Base-by-base conservation (phyloP, 2,329 filamentous ascomycete species). In the Beauveria pseudobassiana region DNA sequence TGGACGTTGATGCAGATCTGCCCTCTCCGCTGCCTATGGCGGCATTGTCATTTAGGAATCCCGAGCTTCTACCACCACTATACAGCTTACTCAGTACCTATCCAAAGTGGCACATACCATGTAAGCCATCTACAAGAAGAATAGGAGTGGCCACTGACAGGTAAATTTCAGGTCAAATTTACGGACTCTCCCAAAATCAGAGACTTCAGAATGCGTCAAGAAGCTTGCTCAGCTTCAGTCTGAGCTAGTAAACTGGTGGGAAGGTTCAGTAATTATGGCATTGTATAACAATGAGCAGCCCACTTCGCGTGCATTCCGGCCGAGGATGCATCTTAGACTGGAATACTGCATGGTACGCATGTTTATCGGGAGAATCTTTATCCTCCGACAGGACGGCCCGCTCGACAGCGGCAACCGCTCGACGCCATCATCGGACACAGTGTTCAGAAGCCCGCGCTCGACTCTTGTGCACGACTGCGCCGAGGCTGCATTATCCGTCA, bases 321-420 rank as follows among this genome's bases (percentile, higher is more conserved):
- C 77, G 5, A 78, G 79, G 49, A 76, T 80, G 45, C 81, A 83
- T 61, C 69, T 83, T 9, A 77, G 78, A 60, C 72, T 83, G 3
- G 80, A 82, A 63, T 82, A 82, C 66, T 81, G 80, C 65, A 73
- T 82, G 49, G 75, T 80, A 3, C 75, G 80, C 49, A 80, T 83
- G 67, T 83, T 82, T 63, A 76, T 81, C 57, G 81, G 81, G 18
- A 77, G 81, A 2, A 78, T 79, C 2, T 83, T 84, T 65, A 76
- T 83, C 22, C 79, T 83, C 63, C 73, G 71, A 62, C 62, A 68
- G 66, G 63, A 67, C 59, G 61, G 68, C 60, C 48, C 68, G 65
- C 63, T 70, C 61, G 71, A 68, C 62, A 70, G 68, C 43, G 68
- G 68, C 46, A 73, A 69, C 55, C 70, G 70, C 20, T 68, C 71